Base-by-base conservation (phyloP, 169 alveolate genomes). In the Eimeria zaria region DNA sequence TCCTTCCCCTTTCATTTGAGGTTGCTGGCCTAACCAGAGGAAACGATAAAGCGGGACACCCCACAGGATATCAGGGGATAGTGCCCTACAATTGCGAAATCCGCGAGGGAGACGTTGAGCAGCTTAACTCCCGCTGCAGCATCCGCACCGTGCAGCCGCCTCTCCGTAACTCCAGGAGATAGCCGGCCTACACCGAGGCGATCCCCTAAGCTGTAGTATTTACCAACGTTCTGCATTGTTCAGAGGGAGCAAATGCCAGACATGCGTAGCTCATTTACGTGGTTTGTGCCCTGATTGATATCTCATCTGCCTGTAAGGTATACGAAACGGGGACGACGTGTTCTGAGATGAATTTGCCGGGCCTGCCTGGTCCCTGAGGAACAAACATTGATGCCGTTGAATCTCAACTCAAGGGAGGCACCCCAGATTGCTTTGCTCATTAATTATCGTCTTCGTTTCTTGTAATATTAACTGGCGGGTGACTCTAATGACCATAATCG, bases 51-150 rank as follows among this genome's bases (percentile, higher is more conserved):
- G 27, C 81, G 16, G 81, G 18, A 51, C 18, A 5, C 58, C 81
- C 53, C 53, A 18, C 81, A 36, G 12, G 3, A 36, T 33, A 8
- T 20, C 16, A 0, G 44, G 39, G 64, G 27, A 78, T 36, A 9
- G n/a, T 20, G 83, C 30, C 93, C 46, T 73, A 87, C 93, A 24
- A 87, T 18, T 41, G 93, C 93, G 62, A 87, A 39, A 1, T 87
- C 93, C 30, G 93, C 36, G 22, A 87, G 93, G 24, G 93, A 62
- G n/a, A 87, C 93, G 73, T 87, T 87, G 67, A 87, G 93, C 93
- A 87, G 60, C 39, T 87, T 87, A 58, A 87, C 93, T 16, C 64
- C 93, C 39, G 39, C 11, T 14, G 93, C 93, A 6, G 62, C 41
- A 39, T 60, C 81, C 22, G 60, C n/a, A 41, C 83, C 51, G 18